Evolutionary conservation across 768 basidiomycete species (phyloP).

Genomic region (Hygrophorus russula): DNA sequence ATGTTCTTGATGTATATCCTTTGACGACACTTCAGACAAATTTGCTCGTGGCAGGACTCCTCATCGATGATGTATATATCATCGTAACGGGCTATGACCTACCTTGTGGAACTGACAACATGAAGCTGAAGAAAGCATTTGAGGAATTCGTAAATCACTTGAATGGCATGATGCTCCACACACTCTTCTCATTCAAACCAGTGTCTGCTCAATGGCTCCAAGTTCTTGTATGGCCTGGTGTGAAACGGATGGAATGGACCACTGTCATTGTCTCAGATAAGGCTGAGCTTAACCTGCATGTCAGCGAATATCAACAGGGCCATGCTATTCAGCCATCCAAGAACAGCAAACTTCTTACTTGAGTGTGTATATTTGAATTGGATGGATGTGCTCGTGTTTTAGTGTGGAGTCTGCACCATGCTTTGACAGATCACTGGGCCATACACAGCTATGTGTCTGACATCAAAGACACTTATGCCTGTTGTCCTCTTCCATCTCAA

Average conservation of each 20-base stretch:
- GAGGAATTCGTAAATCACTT: background rate
- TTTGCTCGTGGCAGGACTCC: background rate
- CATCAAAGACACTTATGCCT: background rate
- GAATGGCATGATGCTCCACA: constrained; percentile 1
- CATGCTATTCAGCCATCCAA: background rate
- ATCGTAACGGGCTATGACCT: background rate
- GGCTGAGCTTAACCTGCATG: background rate
- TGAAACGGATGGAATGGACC: no score
- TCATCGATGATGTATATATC: background rate
- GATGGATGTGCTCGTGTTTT: background rate
- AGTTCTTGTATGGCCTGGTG: no score
- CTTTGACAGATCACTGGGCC: background rate
- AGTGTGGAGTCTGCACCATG: constrained; percentile 1
- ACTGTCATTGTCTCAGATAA: background rate
- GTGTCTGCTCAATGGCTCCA: background rate
- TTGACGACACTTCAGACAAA: background rate
- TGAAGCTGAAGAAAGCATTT: background rate
- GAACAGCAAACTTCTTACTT: background rate
- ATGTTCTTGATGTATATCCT: constrained; percentile 1
- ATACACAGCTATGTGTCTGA: background rate
- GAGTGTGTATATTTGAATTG: background rate
- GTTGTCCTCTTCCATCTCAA: background rate
- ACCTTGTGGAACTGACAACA: background rate
- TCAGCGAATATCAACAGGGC: background rate
- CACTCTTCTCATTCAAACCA: background rate